Evolutionary conservation across 495 filamentous ascomycete genomes (phyloP), one percentile per base, ranked within the genome.

Genomic region (Xylaria palmicola): DNA sequence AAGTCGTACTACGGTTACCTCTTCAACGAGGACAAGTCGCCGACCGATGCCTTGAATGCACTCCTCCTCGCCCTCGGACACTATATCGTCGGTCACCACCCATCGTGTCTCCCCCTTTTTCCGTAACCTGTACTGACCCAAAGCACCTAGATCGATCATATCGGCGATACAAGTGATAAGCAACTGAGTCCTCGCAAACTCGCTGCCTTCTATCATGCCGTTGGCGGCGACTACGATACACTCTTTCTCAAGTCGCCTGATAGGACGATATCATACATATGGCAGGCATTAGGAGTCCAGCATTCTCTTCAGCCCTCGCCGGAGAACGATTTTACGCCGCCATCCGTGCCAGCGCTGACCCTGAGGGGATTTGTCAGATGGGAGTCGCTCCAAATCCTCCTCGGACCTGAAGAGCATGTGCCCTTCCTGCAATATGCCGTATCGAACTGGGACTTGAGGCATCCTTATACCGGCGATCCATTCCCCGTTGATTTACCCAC

Each of bases 381-480:
- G 93, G 90, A 97, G 79, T 90, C 90, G 2, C 92, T 98, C 15
- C 92, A 98, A 75, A 76, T 96, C 29, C 80, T 98, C 30, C 83
- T 98, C 12, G 90, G 88, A 54, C 94, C 95, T 2, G 87, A 91
- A 62, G 90, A 93, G 67, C 93, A 98, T 76, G 88, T 89, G 1
- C 85, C 85, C 1, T 93, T 91, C 64, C 70, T 98, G 7, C 92
- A 93, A 66, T 87, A 85, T 64, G 91, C 95, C 0, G 87, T 96
- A 9, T 81, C 77, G 34, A 78, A 88, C 40, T 96, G 91, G 81
- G 83, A 84, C 51, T 83, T 98, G 41, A 78, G 80, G 49, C 82
- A 93, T 69, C 89, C 91, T 0, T 83, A 85, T 41, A 90, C 86
- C 2, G 86, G 87, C 0, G 72, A 80, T n/a, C 62, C 75, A 3